Base-by-base conservation (phyloP, 2,329 filamentous ascomycete genomes). In the Phyllosticta ampelicida region DNA sequence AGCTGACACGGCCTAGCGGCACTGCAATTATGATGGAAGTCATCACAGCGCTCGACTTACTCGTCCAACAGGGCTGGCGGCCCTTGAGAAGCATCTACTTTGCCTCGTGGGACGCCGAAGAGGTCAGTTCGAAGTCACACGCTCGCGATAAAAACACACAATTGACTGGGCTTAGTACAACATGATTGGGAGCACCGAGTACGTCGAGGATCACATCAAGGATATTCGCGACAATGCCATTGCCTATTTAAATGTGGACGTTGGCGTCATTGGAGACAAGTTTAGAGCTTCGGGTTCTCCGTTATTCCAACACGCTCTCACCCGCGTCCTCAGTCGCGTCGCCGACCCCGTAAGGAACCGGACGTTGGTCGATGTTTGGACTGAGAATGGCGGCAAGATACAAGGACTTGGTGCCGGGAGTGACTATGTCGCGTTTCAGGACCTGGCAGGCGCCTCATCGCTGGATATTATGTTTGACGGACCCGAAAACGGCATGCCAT, bases 71-170 rank as follows among this genome's bases (percentile, higher is more conserved):
- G 59, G 92, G 91, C 56, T 99, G 94, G 94, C 82, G 88, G 23
- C 94, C 94, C 1, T 78, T 95, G 16, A 86, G 94, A n/a, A 95
- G 90, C 3, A 95, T 99, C 63, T 88, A 95, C 70, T 97, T 99
- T 71, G 90, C 91, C 67, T 96, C 89, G 30, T 99, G 94, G 94
- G 94, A 99, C 70, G 94, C 83, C 3, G 86, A 86, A 64, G 90
- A 92, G n/a, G n/a, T n/a, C n/a, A n/a, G n/a, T n/a, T n/a, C n/a
- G n/a, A n/a, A n/a, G n/a, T n/a, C n/a, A n/a, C n/a, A n/a, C n/a
- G n/a, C n/a, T n/a, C n/a, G n/a, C n/a, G n/a, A n/a, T n/a, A n/a
- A n/a, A n/a, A n/a, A n/a, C n/a, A n/a, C n/a, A n/a, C n/a, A n/a
- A n/a, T n/a, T n/a, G n/a, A n/a, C n/a, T n/a, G n/a, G n/a, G n/a